Evolutionary conservation across 768 basidiomycete genomes (phyloP).

Genomic region (Paxillus ammoniavirescens): DNA sequence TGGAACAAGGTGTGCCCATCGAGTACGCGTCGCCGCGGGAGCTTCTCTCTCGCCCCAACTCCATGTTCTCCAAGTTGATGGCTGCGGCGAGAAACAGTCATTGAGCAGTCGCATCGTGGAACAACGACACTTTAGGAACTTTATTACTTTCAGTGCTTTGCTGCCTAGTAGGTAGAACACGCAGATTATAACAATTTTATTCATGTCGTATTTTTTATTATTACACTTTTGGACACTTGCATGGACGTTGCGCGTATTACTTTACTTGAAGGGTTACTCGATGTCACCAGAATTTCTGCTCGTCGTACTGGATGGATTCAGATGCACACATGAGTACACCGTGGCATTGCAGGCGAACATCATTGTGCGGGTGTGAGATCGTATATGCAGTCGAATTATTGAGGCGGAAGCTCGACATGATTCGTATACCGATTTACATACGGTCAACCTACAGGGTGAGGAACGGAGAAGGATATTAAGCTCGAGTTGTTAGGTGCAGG

Average conservation of each 20-base stretch:
- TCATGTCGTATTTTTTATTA: not conserved
- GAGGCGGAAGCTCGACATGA: no score
- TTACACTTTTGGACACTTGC: not conserved
- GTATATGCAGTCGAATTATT: no score
- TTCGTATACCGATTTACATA: no score
- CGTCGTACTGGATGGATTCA: no score
- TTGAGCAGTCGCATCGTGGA: not conserved
- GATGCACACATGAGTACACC: no score
- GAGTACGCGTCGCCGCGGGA: conserved; percentile 25
- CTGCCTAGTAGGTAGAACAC: no score
- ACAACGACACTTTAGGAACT: not conserved
- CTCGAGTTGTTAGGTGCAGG: no score
- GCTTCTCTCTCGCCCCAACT: conserved; percentile 21
- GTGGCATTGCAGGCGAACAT: no score
- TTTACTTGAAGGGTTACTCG: not conserved
- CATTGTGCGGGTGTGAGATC: no score
- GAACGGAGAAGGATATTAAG: no score
- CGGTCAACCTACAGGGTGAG: no score
- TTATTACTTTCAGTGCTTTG: no score
- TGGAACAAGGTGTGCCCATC: conserved; percentile 36
- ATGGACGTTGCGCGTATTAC: not conserved
- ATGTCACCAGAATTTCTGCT: not conserved
- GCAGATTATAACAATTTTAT: not conserved
- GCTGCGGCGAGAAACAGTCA: conserved; percentile 19
- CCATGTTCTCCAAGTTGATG: conserved; percentile 30